These are phyloP conservation scores for Exserohilum rostratum DNA, from an alignment of 2,329 filamentous ascomycete genomes.

Conservation along the genomic window DNA sequence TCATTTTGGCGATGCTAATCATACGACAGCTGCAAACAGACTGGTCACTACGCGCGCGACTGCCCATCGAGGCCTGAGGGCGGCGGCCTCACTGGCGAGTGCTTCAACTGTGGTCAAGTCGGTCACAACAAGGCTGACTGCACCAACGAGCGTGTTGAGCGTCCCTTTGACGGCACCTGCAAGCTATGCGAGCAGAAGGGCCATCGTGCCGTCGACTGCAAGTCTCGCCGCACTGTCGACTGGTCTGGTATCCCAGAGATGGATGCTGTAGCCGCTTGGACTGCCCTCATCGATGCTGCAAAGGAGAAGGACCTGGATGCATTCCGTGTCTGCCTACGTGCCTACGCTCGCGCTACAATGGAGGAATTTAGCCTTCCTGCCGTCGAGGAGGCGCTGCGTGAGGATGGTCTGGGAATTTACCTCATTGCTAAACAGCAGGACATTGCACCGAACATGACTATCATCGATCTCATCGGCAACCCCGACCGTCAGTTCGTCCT, in stretches of 20 bases:
- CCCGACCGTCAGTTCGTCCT: slow-evolving; percentile 69
- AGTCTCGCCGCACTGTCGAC: slow-evolving; percentile 46
- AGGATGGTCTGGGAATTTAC: slow-evolving; percentile 54
- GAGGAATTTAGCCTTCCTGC: slow-evolving; percentile 51
- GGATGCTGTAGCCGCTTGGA: slow-evolving; percentile 58
- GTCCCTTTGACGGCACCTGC: slow-evolving; percentile 62
- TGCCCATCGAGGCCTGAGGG: slow-evolving; percentile 53
- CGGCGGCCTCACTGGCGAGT: slow-evolving; percentile 52
- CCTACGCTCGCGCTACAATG: slow-evolving; percentile 55
- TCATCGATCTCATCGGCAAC: slow-evolving; percentile 61
- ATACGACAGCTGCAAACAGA: slow-evolving; percentile 48
- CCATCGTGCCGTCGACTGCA: slow-evolving; percentile 57
- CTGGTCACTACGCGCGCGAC: slow-evolving; percentile 56
- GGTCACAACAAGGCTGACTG: slow-evolving; percentile 70
- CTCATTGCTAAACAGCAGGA: slow-evolving; percentile 59
- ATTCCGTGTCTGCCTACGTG: slow-evolving; percentile 54
- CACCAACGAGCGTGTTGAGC: slow-evolving; percentile 60
- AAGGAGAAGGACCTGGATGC: slow-evolving; percentile 57
- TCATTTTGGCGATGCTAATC: slow-evolving; percentile 33
- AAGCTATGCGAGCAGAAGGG: slow-evolving; percentile 60
- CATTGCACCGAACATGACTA: slow-evolving; percentile 53
- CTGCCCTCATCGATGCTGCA: slow-evolving; percentile 55
- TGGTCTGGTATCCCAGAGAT: slow-evolving; percentile 54
- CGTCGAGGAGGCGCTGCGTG: slow-evolving; percentile 59
- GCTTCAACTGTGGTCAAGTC: slow-evolving; percentile 66